Conservation (phyloP, 768 basidiomycete species). For the Tulasnella sp. region DNA sequence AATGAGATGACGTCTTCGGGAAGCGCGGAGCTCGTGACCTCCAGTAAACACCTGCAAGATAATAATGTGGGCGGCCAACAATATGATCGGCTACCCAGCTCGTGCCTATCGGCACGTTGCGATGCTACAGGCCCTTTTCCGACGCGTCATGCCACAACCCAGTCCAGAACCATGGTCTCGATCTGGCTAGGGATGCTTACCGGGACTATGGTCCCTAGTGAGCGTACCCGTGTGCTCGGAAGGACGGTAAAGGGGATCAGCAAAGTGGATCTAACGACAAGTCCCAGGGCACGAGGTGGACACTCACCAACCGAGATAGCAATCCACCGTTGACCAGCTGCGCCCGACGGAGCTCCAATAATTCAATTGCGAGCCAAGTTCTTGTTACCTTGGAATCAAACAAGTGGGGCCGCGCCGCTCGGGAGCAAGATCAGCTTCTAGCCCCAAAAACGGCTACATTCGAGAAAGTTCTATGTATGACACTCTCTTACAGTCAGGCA, state of each 20-base stretch:
- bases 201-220: neutral
- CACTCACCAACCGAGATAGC: conserved; percentile 83
- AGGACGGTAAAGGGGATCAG: too few relatives aligned
- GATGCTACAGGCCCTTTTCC: neutral
- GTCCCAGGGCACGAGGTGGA: neutral
- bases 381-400: conserved; percentile 65
- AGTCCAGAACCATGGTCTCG: neutral
- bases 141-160: too few relatives aligned
- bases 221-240: neutral
- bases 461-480: neutral
- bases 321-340: conserved; percentile 98
- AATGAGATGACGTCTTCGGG: neutral
- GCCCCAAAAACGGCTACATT: neutral
- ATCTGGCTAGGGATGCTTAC: neutral
- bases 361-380: conserved; percentile 91
- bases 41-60: neutral
- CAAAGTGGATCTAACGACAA: too few relatives aligned
- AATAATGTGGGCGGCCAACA: neutral
- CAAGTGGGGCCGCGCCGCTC: neutral
- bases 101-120: neutral
- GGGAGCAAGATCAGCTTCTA: neutral
- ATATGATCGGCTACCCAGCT: neutral
- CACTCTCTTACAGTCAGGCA: conserved; percentile 78
- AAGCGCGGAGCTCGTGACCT: neutral
- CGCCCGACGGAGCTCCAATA: conserved; percentile 92